Evolutionary conservation across 78 protist species (phyloP).

Genomic region (Dictyostelium firmibasis): DNA sequence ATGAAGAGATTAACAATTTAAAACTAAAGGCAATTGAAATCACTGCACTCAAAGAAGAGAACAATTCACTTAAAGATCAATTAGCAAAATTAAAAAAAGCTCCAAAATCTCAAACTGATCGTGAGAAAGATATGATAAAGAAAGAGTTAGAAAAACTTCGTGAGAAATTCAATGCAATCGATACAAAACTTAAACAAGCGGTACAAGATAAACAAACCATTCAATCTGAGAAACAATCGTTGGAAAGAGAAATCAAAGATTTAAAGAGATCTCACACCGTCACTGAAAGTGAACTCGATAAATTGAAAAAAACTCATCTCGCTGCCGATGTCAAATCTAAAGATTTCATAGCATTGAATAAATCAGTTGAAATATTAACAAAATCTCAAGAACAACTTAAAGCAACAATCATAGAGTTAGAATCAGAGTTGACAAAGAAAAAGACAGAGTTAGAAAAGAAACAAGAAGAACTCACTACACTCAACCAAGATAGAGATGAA

Average conservation of each 20-base stretch:
- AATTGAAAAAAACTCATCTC: neutral
- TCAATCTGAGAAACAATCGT: slow-evolving; percentile 21
- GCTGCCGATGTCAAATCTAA: slow-evolving; percentile 18
- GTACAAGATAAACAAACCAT: neutral
- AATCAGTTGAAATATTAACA: slow-evolving; percentile 17
- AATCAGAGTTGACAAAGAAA: neutral
- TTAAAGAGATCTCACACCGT: neutral
- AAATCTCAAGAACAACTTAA: neutral
- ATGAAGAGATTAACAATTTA: neutral
- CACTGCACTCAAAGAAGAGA: neutral
- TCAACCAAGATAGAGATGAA: neutral
- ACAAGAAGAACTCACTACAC: neutral
- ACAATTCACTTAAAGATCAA: neutral
- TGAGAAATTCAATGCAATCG: slow-evolving; percentile 14
- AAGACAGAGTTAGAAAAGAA: neutral
- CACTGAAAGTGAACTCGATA: slow-evolving; percentile 15
- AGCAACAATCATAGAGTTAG: neutral
- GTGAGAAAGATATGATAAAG: slow-evolving; percentile 15
- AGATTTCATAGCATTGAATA: slow-evolving; percentile 3
- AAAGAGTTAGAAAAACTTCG: slow-evolving; percentile 18
- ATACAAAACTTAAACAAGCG: neutral
- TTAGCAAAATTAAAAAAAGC: neutral
- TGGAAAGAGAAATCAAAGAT: slow-evolving; percentile 29
- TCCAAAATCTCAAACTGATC: slow-evolving; percentile 4
- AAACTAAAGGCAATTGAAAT: neutral